These are phyloP conservation scores for Liquidambar formosana DNA, from an alignment of 164 flowering plant species.

Conservation along the genomic window DNA sequence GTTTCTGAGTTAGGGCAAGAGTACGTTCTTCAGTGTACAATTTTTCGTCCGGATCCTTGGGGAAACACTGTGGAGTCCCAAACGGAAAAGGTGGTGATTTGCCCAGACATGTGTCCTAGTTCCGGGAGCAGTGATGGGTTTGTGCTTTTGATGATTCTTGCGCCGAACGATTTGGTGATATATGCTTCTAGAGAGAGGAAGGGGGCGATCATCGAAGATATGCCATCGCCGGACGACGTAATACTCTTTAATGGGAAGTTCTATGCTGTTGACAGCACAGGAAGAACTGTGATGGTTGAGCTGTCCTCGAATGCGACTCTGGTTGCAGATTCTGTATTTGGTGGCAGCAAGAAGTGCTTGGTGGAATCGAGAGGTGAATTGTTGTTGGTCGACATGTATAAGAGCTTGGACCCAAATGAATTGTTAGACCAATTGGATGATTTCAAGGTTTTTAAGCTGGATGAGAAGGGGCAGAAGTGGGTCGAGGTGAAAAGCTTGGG, in stretches of 20 bases:
- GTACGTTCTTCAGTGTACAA: too few relatives aligned
- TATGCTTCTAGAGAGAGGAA: conserved; percentile 40
- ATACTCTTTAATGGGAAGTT: conserved; percentile 41
- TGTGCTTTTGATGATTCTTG: conserved; percentile 58
- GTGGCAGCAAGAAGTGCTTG: conserved; percentile 71
- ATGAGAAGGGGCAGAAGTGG: conserved; percentile 32
- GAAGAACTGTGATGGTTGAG: conserved; percentile 48
- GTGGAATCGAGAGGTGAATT: conserved; percentile 60
- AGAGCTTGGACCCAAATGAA: conserved; percentile 44
- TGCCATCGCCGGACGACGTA: conserved; percentile 65
- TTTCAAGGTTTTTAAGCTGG: conserved; percentile 61
- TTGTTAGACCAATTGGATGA: too few relatives aligned
- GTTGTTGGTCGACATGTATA: conserved; percentile 63
- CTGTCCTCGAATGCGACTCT: conserved; percentile 14
- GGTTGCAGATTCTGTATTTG: conserved; percentile 44
- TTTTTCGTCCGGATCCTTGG: too few relatives aligned
- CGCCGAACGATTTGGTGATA: conserved; percentile 64
- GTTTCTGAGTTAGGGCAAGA: conserved; percentile 49
- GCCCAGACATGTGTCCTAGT: conserved; percentile 13
- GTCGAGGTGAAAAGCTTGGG: conserved; percentile 48
- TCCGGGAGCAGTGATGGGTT: conserved; percentile 12
- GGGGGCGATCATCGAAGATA: conserved; percentile 56
- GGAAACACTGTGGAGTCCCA: too few relatives aligned
- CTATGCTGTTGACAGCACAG: conserved; percentile 63
- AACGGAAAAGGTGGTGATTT: conserved; percentile 63